phyloP scores from a whole-genome alignment of 169 alveolate genomes.

The Plasmodium blacklocki region DNA sequence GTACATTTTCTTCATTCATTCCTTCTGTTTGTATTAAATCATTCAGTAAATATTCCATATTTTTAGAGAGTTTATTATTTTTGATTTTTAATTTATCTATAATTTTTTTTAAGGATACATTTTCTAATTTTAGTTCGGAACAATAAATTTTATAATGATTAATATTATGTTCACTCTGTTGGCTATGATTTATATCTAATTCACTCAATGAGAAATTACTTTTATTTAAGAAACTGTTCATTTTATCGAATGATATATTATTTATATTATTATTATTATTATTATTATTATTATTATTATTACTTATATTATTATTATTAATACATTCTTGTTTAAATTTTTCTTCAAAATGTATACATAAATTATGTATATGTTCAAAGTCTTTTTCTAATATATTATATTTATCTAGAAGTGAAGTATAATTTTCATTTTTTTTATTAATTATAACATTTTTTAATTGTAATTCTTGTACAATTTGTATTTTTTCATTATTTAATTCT shows the following conservation, averaged over 20 bases:
- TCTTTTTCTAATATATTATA: conserved; percentile 43
- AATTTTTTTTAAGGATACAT: conserved; percentile 20
- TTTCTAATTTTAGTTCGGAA: conserved; percentile 42
- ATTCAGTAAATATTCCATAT: conserved; percentile 35
- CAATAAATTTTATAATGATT: conserved; percentile 40
- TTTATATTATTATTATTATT: not conserved
- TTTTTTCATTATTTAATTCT: not conserved
- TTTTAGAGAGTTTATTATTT: conserved; percentile 33
- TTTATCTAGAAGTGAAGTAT: conserved; percentile 7
- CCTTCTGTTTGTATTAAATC: conserved; percentile 29
- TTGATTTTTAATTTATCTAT: conserved; percentile 22
- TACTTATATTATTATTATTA: not conserved
- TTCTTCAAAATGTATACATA: conserved; percentile 31
- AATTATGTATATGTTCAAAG: conserved; percentile 29
- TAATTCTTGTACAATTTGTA: not conserved
- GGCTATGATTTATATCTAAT: conserved; percentile 28
- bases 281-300: too few species aligned
- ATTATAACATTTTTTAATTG: conserved; percentile 9
- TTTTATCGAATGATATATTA: not conserved
- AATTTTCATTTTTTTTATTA: conserved; percentile 1
- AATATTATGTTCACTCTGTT: conserved; percentile 28
- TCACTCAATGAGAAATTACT: conserved; percentile 53
- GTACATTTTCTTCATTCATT: not conserved
- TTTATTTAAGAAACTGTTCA: not conserved
- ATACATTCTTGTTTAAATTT: conserved; percentile 18